Evolutionary conservation across 1,139 yeast genomes (phyloP).

Genomic region (Debaryomyces fabryi): DNA sequence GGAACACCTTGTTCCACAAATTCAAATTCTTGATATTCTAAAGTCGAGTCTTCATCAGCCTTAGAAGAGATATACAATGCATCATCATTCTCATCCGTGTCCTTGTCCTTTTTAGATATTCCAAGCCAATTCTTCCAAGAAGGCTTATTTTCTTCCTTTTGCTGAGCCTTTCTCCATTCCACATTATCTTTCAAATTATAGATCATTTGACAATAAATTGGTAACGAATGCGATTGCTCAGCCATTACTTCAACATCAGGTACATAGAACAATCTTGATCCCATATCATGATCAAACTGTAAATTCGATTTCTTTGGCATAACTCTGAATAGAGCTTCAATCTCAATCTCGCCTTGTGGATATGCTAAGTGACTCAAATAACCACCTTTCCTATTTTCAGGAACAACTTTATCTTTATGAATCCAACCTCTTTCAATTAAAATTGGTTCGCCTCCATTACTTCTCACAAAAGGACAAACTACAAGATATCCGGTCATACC

Average conservation of each 20-base stretch:
- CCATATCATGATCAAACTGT: conserved; percentile 74
- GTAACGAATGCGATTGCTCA: conserved; percentile 61
- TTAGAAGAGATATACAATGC: conserved; percentile 19
- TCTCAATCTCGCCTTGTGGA: conserved; percentile 74
- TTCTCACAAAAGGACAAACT: conserved; percentile 79
- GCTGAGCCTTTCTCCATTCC: conserved; percentile 37
- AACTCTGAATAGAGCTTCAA: conserved; percentile 72
- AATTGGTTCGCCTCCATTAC: conserved; percentile 70
- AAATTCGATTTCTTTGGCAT: conserved; percentile 72
- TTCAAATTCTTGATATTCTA: conserved; percentile 48
- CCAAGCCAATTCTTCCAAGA: conserved; percentile 10
- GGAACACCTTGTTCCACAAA: conserved; percentile 86
- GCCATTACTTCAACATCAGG: conserved; percentile 87
- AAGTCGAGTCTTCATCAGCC: conserved; percentile 32
- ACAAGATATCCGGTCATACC: conserved; percentile 79
- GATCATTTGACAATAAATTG: conserved; percentile 77
- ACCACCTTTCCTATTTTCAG: conserved; percentile 52
- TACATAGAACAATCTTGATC: conserved; percentile 63
- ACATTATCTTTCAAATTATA: conserved; percentile 65
- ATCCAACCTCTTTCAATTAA: conserved; percentile 95
- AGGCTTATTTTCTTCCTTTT: conserved; percentile 12
- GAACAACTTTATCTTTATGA: conserved; percentile 68
- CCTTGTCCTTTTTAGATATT: conserved; percentile 3
- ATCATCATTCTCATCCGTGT: conserved; percentile 18
- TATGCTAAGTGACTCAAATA: conserved; percentile 64